Conservation (phyloP, 805 yeast genomes). For the Yamadazyma olivae region DNA sequence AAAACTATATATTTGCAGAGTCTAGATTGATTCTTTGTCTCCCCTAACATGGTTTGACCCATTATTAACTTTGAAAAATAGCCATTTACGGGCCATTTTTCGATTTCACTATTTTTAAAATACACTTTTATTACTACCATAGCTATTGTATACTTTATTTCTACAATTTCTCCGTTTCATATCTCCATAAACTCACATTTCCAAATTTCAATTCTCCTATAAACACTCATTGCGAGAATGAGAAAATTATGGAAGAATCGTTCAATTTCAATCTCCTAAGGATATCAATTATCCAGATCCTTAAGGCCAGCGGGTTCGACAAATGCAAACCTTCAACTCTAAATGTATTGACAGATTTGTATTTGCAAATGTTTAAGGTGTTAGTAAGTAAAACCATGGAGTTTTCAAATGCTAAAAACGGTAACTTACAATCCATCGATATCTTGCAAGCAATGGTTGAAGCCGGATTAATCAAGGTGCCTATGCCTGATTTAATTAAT, state of each 20-base stretch:
- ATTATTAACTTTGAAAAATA: too few species aligned
- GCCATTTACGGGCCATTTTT: too few species aligned
- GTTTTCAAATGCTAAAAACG: constrained; percentile 44
- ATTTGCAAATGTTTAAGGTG: constrained; percentile 58
- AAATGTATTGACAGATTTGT: constrained; percentile 75
- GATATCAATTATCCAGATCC: constrained; percentile 48
- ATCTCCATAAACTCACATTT: too few species aligned
- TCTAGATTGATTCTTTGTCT: too few species aligned
- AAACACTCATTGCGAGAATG: too few species aligned
- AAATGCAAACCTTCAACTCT: constrained; percentile 67
- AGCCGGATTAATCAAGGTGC: constrained; percentile 59
- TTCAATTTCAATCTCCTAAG: constrained; percentile 38
- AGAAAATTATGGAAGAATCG: constrained; percentile 20
- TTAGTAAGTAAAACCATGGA: constrained; percentile 49
- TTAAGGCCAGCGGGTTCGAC: constrained; percentile 83
- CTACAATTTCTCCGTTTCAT: too few species aligned
- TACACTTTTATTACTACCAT: too few species aligned
- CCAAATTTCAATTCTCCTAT: too few species aligned
- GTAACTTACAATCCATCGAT: constrained; percentile 58
- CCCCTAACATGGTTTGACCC: too few species aligned
- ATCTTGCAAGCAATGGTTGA: constrained; percentile 67
- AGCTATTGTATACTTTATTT: too few species aligned
- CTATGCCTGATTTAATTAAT: constrained; percentile 3
- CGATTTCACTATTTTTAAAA: too few species aligned
- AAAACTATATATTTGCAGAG: too few species aligned